Percentiles rank a stretch among this genome's conserved stretches.
Evolutionary conservation across 345 rosid genomes (phyloP).

Genomic region (Ceriops tagal): DNA sequence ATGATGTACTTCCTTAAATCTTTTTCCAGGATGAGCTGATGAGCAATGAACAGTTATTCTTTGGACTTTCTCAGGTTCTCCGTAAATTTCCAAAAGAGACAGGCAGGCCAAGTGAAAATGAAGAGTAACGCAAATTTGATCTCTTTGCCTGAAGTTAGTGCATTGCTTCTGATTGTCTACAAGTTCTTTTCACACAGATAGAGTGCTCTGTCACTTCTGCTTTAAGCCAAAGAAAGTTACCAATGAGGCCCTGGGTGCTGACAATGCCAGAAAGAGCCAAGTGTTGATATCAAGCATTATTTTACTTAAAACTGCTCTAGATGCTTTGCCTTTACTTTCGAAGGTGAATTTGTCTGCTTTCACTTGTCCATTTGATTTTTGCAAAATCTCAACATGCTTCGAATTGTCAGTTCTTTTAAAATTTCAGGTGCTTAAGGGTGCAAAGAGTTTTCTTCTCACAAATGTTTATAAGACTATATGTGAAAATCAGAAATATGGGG

Average conservation of each 20-base stretch:
- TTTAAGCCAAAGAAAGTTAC: slow-evolving; percentile 85
- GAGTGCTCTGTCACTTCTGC: slow-evolving; percentile 98
- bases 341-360: slow-evolving; percentile 45
- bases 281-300: slow-evolving; percentile 81
- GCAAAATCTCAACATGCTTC: not conserved
- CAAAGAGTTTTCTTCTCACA: slow-evolving; percentile 78
- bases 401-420: slow-evolving; percentile 16
- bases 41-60: slow-evolving; percentile 92
- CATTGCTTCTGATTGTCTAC: slow-evolving; percentile 19
- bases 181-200: slow-evolving; percentile 48
- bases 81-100: slow-evolving; percentile 96
- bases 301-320: slow-evolving; percentile 88
- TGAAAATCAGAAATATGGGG: slow-evolving; percentile 69
- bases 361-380: not conserved
- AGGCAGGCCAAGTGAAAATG: slow-evolving; percentile 40
- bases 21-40: slow-evolving; percentile 82
- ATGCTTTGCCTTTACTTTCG: slow-evolving; percentile 82
- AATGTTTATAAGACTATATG: slow-evolving; percentile 70
- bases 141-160: slow-evolving; percentile 11
- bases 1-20: slow-evolving; percentile 15
- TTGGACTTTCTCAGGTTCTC: slow-evolving; percentile 91
- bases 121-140: not conserved
- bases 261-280: slow-evolving; percentile 81
- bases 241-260: slow-evolving; percentile 52
- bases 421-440: slow-evolving; percentile 73